Evolutionary conservation across 2,329 filamentous ascomycete species (phyloP), one percentile per base, ranked within the genome.

Genomic region (Monilinia vaccinii-corymbosi): DNA sequence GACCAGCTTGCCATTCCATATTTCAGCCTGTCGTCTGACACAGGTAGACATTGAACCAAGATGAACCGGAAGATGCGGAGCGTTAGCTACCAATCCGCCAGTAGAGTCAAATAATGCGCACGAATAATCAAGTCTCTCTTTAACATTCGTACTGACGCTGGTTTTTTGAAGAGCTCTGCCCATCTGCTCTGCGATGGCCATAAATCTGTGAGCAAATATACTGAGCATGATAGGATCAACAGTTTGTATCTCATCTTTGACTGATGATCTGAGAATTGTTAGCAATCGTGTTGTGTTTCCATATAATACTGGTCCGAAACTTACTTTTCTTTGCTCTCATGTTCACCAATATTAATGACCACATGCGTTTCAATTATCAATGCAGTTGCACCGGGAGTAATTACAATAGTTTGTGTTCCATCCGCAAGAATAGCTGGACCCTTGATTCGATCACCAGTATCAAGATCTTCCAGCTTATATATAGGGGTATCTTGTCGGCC

Each of bases 171-270:
- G 74, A 14, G 87, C 85, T 58, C 87, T 77, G 1, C 89, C 88
- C 89, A 93, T 92, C 69, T 92, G 88, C 73, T 93, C 89, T 1
- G 89, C 89, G 66, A 92, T 91, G 8, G 86, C 85, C 88, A 92
- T 93, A 73, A 93, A 93, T 9, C 89, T 81, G 70, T 92, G 88
- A 0, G 86, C 87, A 65, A 93, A 92, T 61, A 93, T 88, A 68
- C 84, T 87, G 2, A 93, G 79, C 75, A 89, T 80, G 65, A 92
- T 88, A 0, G 88, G 88, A 70, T 92, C 87, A 0, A 89, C 84
- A 60, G 84, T 80, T 47, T 68, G 62, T 11, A 77, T 78, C 52
- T 74, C 63, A n/a, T 68, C 65, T 53, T 40, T 55, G 36, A 63
- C 64, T 36, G 21, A 49, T 10, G 48, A 23, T 14, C 57, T 59